These are phyloP conservation scores for Wallemia ichthyophaga DNA, from an alignment of 1,284 basidiomycete species.

Conservation along the genomic window DNA sequence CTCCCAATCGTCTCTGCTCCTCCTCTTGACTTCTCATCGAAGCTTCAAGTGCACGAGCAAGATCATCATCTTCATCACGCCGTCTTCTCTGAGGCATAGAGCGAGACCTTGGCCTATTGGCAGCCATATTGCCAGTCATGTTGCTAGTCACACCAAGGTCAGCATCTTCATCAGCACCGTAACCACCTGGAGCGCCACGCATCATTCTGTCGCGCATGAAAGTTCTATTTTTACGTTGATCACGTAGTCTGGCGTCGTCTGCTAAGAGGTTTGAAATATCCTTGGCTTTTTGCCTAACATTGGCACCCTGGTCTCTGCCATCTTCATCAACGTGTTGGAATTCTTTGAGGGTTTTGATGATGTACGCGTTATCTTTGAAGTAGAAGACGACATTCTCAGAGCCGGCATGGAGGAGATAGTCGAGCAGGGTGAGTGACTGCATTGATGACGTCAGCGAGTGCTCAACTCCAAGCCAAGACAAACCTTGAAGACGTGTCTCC, in stretches of 20 bases:
- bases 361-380: conserved; percentile 88
- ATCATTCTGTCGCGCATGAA: conserved; percentile 87
- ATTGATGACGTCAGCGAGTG: background rate
- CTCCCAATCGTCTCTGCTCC: conserved; percentile 2
- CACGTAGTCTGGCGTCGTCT: conserved; percentile 57
- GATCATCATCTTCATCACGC: conserved; percentile 22
- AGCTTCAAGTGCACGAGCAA: conserved; percentile 20
- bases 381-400: conserved; percentile 97
- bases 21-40: conserved; percentile 15
- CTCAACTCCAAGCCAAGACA: conserved; percentile 6
- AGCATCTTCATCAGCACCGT: conserved; percentile 19
- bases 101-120: background rate
- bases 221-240: conserved; percentile 55
- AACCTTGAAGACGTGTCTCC: conserved; percentile 98
- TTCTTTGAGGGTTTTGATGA: conserved; percentile 96
- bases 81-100: background rate
- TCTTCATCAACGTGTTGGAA: conserved; percentile 92
- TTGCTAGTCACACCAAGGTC: conserved; percentile 3
- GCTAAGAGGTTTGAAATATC: conserved; percentile 89
- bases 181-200: conserved; percentile 21
- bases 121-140: too few species aligned
- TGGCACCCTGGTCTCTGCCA: conserved; percentile 88
- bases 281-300: conserved; percentile 96
- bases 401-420: conserved; percentile 86
- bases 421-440: conserved; percentile 78